Evolutionary conservation across 768 basidiomycete species (phyloP).

Genomic region (Leccinum sublutescens): DNA sequence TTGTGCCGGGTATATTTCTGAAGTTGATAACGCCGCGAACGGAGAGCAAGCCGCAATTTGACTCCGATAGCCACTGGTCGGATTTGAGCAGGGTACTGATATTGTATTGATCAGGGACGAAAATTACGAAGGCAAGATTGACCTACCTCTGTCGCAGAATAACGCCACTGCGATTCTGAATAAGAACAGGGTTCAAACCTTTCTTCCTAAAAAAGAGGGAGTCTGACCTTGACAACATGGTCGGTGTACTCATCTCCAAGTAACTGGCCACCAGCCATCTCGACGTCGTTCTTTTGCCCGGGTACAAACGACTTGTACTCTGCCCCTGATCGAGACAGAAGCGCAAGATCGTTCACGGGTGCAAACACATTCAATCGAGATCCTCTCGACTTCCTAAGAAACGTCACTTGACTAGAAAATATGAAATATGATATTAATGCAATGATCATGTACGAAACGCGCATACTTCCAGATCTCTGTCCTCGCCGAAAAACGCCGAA

Average conservation of each 20-base stretch:
- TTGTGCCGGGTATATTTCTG: constrained; percentile 74
- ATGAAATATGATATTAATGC: not conserved
- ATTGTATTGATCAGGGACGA: not conserved
- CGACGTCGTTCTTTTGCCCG: constrained; percentile 72
- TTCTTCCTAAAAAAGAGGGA: not conserved
- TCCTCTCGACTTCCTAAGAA: constrained; percentile 77
- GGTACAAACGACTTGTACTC: constrained; percentile 55
- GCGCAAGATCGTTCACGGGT: constrained; percentile 85
- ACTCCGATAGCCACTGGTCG: constrained; percentile 85
- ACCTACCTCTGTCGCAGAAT: constrained; percentile 85
- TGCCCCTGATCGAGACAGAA: constrained; percentile 68
- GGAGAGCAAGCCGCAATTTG: constrained; percentile 58
- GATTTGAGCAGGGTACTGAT: constrained; percentile 84
- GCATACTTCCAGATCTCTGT: constrained; percentile 93
- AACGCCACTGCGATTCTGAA: constrained; percentile 86
- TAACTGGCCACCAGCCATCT: constrained; percentile 77
- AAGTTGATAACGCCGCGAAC: constrained; percentile 96
- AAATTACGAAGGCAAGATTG: constrained; percentile 5
- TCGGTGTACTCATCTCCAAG: constrained; percentile 95
- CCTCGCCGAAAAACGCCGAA: constrained; percentile 41
- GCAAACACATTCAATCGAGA: constrained; percentile 87
- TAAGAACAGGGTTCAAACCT: not conserved
- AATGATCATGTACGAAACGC: not conserved
- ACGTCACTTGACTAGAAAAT: constrained; percentile 72
- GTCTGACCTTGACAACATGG: constrained; percentile 80